Conservation (phyloP, 371 early-diverging fungal genomes). For the Apophysomyces elegans region DNA sequence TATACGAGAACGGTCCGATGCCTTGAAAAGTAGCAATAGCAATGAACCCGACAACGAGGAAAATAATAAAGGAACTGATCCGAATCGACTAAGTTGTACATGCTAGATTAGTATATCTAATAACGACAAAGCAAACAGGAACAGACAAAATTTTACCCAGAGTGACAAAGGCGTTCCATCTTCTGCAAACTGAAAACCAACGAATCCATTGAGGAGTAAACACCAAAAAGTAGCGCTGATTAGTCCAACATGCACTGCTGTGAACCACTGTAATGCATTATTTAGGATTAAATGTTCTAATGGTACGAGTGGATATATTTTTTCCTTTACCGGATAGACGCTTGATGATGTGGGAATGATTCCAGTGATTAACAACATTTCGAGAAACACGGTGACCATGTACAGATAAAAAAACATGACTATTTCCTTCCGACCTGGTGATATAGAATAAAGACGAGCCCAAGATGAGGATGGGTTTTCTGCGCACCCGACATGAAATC, state of each 20-base stretch:
- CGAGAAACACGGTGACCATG: constrained; percentile 80
- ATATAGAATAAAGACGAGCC: background rate
- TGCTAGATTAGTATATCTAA: background rate
- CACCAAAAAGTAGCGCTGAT: constrained; percentile 84
- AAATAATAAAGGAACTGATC: constrained; percentile 74
- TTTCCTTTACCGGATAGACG: constrained; percentile 79
- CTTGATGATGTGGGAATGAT: constrained; percentile 85
- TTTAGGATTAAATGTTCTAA: background rate
- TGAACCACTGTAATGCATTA: constrained; percentile 68
- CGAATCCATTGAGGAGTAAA: constrained; percentile 88
- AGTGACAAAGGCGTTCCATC: constrained; percentile 87
- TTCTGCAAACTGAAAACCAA: constrained; percentile 93
- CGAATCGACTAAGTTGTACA: constrained; percentile 67
- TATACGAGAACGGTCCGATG: constrained; percentile 60
- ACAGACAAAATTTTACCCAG: constrained; percentile 61
- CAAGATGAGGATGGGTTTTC: background rate
- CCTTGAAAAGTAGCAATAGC: constrained; percentile 78
- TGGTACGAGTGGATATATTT: background rate
- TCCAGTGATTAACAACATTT: constrained; percentile 86
- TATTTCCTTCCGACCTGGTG: constrained; percentile 92
- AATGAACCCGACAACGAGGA: constrained; percentile 73
- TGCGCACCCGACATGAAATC: constrained; percentile 19
- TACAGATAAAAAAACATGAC: constrained; percentile 97
- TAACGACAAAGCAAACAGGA: background rate
- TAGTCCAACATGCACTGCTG: constrained; percentile 77